Evolutionary conservation across 768 basidiomycete genomes (phyloP).

Genomic region (Boletus reticulatus): DNA sequence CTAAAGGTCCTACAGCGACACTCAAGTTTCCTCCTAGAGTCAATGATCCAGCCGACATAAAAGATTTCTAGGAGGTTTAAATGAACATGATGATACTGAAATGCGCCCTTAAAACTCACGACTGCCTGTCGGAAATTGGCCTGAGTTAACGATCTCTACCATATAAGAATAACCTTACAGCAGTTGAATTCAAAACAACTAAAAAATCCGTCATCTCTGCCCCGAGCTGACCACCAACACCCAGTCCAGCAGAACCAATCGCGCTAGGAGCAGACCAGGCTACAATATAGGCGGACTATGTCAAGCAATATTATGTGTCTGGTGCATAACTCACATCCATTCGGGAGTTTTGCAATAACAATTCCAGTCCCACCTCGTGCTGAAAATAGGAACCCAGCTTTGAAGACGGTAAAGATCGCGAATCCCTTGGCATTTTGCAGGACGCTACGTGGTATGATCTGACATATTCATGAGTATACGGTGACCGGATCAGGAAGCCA

Average conservation of each 20-base stretch:
- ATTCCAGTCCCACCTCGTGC: constrained; percentile 83
- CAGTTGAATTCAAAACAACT: constrained; percentile 80
- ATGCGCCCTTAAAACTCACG: constrained; percentile 39
- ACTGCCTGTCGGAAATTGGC: constrained; percentile 46
- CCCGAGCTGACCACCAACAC: constrained; percentile 80
- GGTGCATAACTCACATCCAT: constrained; percentile 64
- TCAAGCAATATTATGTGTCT: not conserved
- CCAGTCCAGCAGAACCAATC: constrained; percentile 89
- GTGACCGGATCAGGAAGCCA: not conserved
- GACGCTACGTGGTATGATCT: constrained; percentile 57
- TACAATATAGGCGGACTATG: constrained; percentile 49
- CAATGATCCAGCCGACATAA: constrained; percentile 93
- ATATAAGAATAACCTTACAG: constrained; percentile 44
- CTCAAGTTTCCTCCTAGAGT: constrained; percentile 91
- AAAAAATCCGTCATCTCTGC: constrained; percentile 91
- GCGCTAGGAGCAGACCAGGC: constrained; percentile 95
- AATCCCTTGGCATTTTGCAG: constrained; percentile 68
- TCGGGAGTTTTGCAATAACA: constrained; percentile 78
- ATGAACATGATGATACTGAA: not conserved
- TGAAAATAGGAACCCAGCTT: constrained; percentile 64
- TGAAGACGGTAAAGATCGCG: constrained; percentile 89
- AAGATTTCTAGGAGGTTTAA: constrained; percentile 54
- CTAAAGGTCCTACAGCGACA: constrained; percentile 86
- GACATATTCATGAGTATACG: not conserved
- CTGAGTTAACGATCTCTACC: constrained; percentile 6